Base-by-base conservation (phyloP, 129 eudicot genomes). In the Pulicaria dysenterica region DNA sequence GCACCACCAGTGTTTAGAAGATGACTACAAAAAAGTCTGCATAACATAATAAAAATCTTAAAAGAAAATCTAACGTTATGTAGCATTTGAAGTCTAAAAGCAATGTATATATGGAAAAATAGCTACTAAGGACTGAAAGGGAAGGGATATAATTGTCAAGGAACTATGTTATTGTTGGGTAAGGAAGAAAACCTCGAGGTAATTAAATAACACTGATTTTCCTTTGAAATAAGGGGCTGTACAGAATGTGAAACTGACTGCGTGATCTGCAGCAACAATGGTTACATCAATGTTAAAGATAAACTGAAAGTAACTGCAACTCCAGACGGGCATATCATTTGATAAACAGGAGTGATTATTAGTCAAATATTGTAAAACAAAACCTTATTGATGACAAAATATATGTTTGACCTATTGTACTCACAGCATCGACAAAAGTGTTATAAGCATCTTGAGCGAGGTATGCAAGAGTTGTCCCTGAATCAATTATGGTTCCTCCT, bases 401-500 rank as follows among this genome's bases (percentile, higher is more conserved):
- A 39, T 39, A 24, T 31, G 11, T 7, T 50, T 64, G 57, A 66
- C 5, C 15, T 11, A 44, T 9, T 51, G 34, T 67, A 84, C 97
- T 83, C 80, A 95, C 99, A 57, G 94, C 97, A 40, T 57, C 62
- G 58, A 88, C 89, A 76, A 95, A 86, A 10, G 97, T 89, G 69
- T 72, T 86, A 79, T 84, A 90, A 75, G 96, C 99, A 9, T 45
- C 91, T 81, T 90, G 88, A 2, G 96, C 94, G 50, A 95, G 83
- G 83, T 95, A 95, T 8, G 97, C 97, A 70, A 95, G 78, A 70
- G 99, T 95, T 55, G 99, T 95, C 77, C 99, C 99, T 8, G 97
- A 95, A 88, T 95, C 99, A 60, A 95, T 83, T 41, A 95, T 95
- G 15, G 99, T 95, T 69, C 99, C 99, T 72, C 99, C 97, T 37